These are phyloP conservation scores for Przewalskia tangutica DNA, from an alignment of 257 asterid genomes.

Conservation along the genomic window DNA sequence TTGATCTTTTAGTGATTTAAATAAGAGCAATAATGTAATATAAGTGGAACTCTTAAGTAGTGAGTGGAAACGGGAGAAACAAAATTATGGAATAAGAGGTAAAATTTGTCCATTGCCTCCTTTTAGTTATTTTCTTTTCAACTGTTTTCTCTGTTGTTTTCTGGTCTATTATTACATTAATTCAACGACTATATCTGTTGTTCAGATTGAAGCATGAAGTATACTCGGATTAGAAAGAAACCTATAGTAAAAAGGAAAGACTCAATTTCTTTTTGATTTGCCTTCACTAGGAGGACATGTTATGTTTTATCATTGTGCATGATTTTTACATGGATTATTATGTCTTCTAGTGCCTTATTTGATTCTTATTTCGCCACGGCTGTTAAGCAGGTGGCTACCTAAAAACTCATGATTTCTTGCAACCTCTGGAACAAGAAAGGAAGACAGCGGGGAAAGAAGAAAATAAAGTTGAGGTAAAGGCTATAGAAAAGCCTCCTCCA, in stretches of 20 bases:
- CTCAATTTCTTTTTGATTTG: not conserved
- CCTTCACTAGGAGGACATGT: not conserved
- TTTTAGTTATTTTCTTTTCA: not conserved
- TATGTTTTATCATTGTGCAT: not conserved
- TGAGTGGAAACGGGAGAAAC: not conserved
- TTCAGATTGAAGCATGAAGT: not conserved
- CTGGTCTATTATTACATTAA: not conserved
- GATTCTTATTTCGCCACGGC: not conserved
- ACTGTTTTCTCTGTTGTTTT: not conserved
- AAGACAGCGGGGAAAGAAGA: conserved; percentile 42
- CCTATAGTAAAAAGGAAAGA: not conserved
- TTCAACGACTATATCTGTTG: not conserved
- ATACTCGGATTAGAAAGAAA: not conserved
- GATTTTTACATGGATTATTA: not conserved
- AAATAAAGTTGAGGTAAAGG: conserved; percentile 26
- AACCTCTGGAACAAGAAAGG: conserved; percentile 66
- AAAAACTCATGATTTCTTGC: conserved; percentile 85
- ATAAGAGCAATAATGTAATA: not conserved
- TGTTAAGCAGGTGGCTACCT: conserved; percentile 44
- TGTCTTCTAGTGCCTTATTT: not conserved
- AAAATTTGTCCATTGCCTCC: not conserved
- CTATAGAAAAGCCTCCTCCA: conserved; percentile 38
- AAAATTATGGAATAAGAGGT: not conserved
- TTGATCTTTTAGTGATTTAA: not conserved
- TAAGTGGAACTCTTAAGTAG: not conserved